Evolutionary conservation across 441 rosid species (phyloP).

Genomic region (Euphorbia corollata): DNA sequence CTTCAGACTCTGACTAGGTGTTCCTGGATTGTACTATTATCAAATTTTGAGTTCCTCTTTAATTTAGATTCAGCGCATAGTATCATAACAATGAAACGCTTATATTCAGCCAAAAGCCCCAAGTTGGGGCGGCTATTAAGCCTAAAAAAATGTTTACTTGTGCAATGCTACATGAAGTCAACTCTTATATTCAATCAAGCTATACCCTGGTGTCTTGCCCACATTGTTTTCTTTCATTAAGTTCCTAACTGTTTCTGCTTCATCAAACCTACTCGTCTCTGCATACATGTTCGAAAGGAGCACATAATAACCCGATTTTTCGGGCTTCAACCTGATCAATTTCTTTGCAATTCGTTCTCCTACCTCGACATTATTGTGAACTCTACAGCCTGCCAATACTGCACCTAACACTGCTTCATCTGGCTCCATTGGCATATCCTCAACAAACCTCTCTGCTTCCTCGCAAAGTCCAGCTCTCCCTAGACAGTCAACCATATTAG

Average conservation of each 20-base stretch:
- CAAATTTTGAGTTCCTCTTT: too few relatives aligned
- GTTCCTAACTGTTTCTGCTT: slow-evolving; percentile 44
- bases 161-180: neutral
- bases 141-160: neutral
- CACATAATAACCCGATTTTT: slow-evolving; percentile 45
- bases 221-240: slow-evolving; percentile 40
- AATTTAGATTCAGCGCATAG: too few relatives aligned
- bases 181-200: slow-evolving; percentile 34
- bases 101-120: too few relatives aligned
- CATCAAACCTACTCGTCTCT: slow-evolving; percentile 34
- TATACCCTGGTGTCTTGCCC: slow-evolving; percentile 38
- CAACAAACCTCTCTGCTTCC: slow-evolving; percentile 51
- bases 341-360: slow-evolving; percentile 54
- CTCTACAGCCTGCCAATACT: slow-evolving; percentile 41
- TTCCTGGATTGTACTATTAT: neutral
- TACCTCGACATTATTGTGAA: slow-evolving; percentile 46
- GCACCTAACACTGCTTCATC: slow-evolving; percentile 54
- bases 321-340: slow-evolving; percentile 35
- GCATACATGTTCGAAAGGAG: slow-evolving; percentile 46
- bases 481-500: slow-evolving; percentile 50
- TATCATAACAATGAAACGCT: too few relatives aligned
- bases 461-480: slow-evolving; percentile 44
- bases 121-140: too few relatives aligned
- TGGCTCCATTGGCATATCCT: slow-evolving; percentile 45
- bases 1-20: slow-evolving; percentile 60